Evolutionary conservation across 2,329 filamentous ascomycete genomes (phyloP).

Genomic region (Cercospora citrullina): DNA sequence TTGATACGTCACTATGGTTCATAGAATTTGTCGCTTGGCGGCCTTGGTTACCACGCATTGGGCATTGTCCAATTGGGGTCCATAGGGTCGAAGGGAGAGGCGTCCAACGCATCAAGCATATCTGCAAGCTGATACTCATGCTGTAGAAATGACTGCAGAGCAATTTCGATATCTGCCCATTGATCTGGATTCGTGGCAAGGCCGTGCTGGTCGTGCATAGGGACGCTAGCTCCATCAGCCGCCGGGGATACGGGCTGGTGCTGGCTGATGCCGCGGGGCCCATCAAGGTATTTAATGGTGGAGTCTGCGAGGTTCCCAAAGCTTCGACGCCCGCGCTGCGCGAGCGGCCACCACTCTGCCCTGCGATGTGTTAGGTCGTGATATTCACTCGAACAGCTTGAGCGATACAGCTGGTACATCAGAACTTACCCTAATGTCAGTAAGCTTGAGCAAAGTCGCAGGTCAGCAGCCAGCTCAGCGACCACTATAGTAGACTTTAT

Average conservation of each 20-base stretch:
- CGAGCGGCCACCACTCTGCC: conserved; percentile 12
- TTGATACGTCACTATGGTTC: no score
- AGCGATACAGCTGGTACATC: neutral
- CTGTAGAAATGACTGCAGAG: conserved; percentile 10
- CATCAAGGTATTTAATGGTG: neutral
- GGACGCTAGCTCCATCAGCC: neutral
- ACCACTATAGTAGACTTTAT: neutral
- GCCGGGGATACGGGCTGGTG: neutral
- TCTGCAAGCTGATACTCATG: conserved; percentile 4
- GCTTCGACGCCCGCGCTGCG: conserved; percentile 2
- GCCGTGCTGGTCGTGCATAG: neutral
- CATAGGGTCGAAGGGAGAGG: conserved; percentile 1
- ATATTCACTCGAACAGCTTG: neutral
- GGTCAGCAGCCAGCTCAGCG: conserved; percentile 1
- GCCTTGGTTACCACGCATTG: neutral
- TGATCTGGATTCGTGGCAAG: neutral
- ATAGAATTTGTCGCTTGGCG: neutral
- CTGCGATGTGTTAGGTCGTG: neutral
- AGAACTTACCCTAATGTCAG: conserved; percentile 5
- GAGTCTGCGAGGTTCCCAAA: conserved; percentile 6
- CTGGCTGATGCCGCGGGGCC: neutral
- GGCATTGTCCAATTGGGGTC: neutral
- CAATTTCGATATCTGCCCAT: neutral
- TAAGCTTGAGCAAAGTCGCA: conserved; percentile 6
- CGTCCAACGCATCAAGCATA: neutral